phyloP scores from a whole-genome alignment of 106 monocot genomes.

The Allium cepa region DNA sequence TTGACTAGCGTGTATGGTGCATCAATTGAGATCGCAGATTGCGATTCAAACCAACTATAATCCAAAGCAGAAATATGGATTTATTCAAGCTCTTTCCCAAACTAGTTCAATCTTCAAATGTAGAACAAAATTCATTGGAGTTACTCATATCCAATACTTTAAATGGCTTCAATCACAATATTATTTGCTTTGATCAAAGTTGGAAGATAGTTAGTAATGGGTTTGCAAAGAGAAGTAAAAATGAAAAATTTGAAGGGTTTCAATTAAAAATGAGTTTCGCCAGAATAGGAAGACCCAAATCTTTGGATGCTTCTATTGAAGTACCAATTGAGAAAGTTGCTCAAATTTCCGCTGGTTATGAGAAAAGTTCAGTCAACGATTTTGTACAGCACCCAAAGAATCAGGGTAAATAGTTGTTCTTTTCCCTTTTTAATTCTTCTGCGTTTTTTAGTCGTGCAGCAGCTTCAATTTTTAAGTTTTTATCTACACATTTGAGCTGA shows the following conservation, averaged over 20 bases:
- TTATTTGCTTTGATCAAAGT: slow-evolving; percentile 1
- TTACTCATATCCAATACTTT: not conserved
- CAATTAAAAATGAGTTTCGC: slow-evolving; percentile 2
- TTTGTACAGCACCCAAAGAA: slow-evolving; percentile 40
- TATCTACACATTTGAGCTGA: not conserved
- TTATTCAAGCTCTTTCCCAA: slow-evolving; percentile 1
- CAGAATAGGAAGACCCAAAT: not conserved
- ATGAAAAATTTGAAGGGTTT: not conserved
- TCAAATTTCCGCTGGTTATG: slow-evolving; percentile 39
- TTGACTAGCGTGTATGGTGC: no score
- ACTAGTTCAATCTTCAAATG: not conserved
- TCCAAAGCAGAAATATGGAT: not conserved
- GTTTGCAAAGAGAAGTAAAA: not conserved
- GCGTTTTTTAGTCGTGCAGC: not conserved
- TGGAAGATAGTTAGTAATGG: not conserved
- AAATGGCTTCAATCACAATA: not conserved
- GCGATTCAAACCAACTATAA: no score
- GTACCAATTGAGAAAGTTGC: slow-evolving; percentile 33
- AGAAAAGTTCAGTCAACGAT: slow-evolving; percentile 53
- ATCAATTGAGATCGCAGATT: no score
- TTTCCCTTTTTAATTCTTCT: not conserved
- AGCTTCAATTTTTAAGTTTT: not conserved
- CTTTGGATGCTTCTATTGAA: slow-evolving; percentile 12
- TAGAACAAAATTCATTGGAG: not conserved
- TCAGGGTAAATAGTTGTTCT: slow-evolving; percentile 24